These are phyloP conservation scores for Penicillium maclennaniae DNA, from an alignment of 495 filamentous ascomycete genomes.

Conservation along the genomic window DNA sequence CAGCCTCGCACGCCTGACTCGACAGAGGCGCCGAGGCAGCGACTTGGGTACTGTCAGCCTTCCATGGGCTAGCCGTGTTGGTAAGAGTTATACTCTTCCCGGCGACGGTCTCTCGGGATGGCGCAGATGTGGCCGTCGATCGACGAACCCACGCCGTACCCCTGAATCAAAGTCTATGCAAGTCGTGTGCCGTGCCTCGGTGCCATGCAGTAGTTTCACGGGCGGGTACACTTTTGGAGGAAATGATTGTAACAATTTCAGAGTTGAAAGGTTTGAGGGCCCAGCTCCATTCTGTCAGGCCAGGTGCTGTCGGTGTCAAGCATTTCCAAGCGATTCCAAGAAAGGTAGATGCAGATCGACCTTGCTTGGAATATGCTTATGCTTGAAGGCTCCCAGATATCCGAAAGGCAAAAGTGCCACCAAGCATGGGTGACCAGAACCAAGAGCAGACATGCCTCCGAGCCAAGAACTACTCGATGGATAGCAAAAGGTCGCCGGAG, in stretches of 20 bases:
- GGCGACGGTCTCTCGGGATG: not conserved
- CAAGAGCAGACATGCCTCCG: not conserved
- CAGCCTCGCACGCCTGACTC: not conserved
- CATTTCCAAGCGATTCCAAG: not conserved
- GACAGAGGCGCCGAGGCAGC: not conserved
- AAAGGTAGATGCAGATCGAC: not conserved
- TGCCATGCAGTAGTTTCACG: not conserved
- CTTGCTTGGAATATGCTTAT: not conserved
- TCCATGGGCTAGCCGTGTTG: not conserved
- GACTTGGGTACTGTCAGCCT: not conserved
- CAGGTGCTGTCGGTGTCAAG: not conserved
- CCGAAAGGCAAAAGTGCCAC: too few species aligned
- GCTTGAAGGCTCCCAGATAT: not conserved
- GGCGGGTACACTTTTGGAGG: not conserved
- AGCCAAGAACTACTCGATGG: not conserved
- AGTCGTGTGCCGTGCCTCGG: not conserved
- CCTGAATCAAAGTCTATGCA: constrained; percentile 8
- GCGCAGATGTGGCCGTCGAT: constrained; percentile 2
- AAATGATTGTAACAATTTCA: not conserved
- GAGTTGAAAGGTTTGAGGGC: not conserved
- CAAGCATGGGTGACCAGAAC: not conserved
- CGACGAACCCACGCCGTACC: not conserved
- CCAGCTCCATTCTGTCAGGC: not conserved
- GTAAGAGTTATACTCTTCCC: not conserved
- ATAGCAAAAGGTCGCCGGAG: not conserved